Base-by-base conservation (phyloP, 345 rosid genomes). In the Populus pruinosa region DNA sequence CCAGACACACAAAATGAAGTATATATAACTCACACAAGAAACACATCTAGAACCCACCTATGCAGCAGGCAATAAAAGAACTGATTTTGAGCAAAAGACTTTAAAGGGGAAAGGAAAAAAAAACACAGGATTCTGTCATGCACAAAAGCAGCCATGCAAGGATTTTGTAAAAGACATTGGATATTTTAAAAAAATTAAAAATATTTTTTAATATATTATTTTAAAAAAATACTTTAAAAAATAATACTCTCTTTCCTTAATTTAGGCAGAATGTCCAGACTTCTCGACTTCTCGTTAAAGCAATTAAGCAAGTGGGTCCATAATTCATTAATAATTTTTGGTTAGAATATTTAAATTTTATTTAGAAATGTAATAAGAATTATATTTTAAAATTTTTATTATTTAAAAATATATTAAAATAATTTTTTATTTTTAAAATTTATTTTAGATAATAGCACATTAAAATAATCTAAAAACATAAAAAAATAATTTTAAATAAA, bases 121-220 rank as follows among this genome's bases (percentile, higher is more conserved):
- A n/a, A 59, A 56, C n/a, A n/a, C 23, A 59, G 29, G 29, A 10
- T 23, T n/a, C 68, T 43, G 29, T 76, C 47, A 73, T 67, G 83
- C 87, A 85, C 73, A 80, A 41, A 78, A 86, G 83, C n/a, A 49
- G 66, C 77, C 76, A 72, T 66, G 81, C 80, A 78, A 59, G 27
- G 64, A 59, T 59, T 23, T n/a, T 59, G 64, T 23, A 3, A n/a
- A n/a, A 9, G n/a, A n/a, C 25, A 8, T 0, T 2, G 23, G 8
- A 3, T n/a, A 1, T 56, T 3, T 21, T 33, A 3, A 33, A 33
- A 33, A 33, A 33, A 33, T 0, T 33, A 33, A 33, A 33, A 33
- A 33, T 33, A 33, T 33, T 33, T 33, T 33, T 33, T 33, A 33
- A 33, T 33, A 33, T 33, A 33, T 33, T 33, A 4, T 33, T 33